Percentiles rank a stretch among this genome's conserved stretches.
These are phyloP conservation scores for Microcyclospora pomicola DNA, from an alignment of 2,329 filamentous ascomycete genomes.

Conservation along the genomic window DNA sequence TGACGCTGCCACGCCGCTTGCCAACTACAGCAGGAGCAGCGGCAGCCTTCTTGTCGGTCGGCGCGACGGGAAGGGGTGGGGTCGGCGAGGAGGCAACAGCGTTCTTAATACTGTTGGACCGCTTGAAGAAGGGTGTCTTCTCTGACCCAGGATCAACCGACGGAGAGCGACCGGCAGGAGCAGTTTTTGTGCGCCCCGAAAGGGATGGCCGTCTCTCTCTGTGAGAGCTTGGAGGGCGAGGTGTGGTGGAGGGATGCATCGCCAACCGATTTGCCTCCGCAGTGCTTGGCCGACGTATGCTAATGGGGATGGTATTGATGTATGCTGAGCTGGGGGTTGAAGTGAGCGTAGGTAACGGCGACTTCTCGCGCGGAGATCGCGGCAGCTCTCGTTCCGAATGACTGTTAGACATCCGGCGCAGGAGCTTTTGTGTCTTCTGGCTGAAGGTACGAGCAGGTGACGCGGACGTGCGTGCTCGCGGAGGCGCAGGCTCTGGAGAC, in stretches of 20 bases:
- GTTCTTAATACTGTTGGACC: slow-evolving; percentile 5
- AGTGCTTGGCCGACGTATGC: slow-evolving; percentile 6
- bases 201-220: too few relatives aligned
- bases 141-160: slow-evolving; percentile 1
- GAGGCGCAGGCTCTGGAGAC: slow-evolving; percentile 7
- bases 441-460: slow-evolving; percentile 14
- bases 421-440: slow-evolving; percentile 19
- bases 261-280: slow-evolving; percentile 1
- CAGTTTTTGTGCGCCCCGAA: too few relatives aligned
- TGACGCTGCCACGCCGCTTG: slow-evolving; percentile 7
- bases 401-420: slow-evolving; percentile 21
- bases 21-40: not conserved
- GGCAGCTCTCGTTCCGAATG: slow-evolving; percentile 4
- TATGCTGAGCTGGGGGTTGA: slow-evolving; percentile 12
- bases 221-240: not conserved
- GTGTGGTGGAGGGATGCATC: not conserved
- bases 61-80: not conserved
- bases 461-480: slow-evolving; percentile 8
- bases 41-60: too few relatives aligned
- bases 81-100: not conserved
- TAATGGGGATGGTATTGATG: slow-evolving; percentile 3
- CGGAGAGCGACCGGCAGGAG: not conserved
- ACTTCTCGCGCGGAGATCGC: slow-evolving; percentile 5
- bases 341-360: slow-evolving; percentile 12
- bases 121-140: slow-evolving; percentile 4